These are phyloP conservation scores for Saposhnikovia divaricata DNA, from an alignment of 129 eudicot species.

Conservation along the genomic window DNA sequence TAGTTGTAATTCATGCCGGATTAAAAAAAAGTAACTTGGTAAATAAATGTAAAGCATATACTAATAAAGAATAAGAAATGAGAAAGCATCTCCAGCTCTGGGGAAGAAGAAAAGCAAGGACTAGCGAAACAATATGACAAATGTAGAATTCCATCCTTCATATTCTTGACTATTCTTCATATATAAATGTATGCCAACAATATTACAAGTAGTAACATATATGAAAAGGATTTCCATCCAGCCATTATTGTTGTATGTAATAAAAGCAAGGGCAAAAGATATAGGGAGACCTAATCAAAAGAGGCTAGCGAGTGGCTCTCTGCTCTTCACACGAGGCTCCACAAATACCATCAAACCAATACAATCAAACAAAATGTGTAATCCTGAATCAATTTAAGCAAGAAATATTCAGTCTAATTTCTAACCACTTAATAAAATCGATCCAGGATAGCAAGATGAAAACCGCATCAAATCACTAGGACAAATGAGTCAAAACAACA, in stretches of 20 bases:
- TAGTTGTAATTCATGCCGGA: no score
- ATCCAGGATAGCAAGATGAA: background rate
- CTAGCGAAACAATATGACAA: no score
- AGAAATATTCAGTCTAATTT: background rate
- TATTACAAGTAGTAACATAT: background rate
- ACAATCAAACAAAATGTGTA: background rate
- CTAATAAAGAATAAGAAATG: no score
- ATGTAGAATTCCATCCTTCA: no score
- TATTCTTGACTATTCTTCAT: no score
- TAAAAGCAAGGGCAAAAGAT: background rate
- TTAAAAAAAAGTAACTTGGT: no score
- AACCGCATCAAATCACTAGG: background rate
- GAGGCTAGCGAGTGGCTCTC: slow-evolving; percentile 1
- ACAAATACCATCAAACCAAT: no score
- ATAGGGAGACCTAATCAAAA: slow-evolving; percentile 3
- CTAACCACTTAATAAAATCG: slow-evolving; percentile 11
- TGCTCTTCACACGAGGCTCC: slow-evolving; percentile 3
- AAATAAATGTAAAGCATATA: no score
- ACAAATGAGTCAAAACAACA: background rate
- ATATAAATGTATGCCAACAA: background rate
- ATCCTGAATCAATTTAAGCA: slow-evolving; percentile 16
- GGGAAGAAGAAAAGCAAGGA: no score
- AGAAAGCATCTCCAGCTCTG: no score
- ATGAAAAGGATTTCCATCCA: background rate
- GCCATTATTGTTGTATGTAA: background rate